Conservation (phyloP, 2,329 filamentous ascomycete species). For the Cladosporium colombiae region DNA sequence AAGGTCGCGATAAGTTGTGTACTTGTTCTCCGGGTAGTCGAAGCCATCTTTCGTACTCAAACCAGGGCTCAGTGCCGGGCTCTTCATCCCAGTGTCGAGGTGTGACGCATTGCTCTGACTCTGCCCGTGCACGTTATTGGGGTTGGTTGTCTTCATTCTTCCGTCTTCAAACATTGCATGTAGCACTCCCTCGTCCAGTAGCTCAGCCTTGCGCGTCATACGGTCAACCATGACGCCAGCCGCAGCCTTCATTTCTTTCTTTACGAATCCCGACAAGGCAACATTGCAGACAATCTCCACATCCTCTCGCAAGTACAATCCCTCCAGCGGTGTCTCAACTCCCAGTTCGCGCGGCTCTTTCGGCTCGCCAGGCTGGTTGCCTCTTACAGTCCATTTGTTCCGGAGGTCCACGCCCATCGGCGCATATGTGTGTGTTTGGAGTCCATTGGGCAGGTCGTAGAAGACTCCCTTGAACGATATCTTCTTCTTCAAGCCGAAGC, state of each 20-base stretch:
- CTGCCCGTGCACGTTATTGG: conserved; percentile 30
- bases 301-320: conserved; percentile 68
- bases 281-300: conserved; percentile 72
- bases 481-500: conserved; percentile 65
- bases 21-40: conserved; percentile 27
- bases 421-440: conserved; percentile 71
- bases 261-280: conserved; percentile 62
- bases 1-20: conserved; percentile 34
- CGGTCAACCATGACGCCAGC: conserved; percentile 68
- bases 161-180: conserved; percentile 69
- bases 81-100: conserved; percentile 19
- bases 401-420: conserved; percentile 67
- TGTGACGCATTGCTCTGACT: conserved; percentile 19
- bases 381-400: conserved; percentile 67
- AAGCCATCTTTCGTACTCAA: conserved; percentile 22
- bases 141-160: conserved; percentile 60
- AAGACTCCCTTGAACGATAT: conserved; percentile 72
- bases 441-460: conserved; percentile 70
- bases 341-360: conserved; percentile 65
- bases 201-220: conserved; percentile 67
- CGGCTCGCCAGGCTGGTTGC: conserved; percentile 68
- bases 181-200: conserved; percentile 65
- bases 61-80: conserved; percentile 20
- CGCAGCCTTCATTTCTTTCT: conserved; percentile 65
- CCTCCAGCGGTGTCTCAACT: conserved; percentile 63